phyloP scores from a whole-genome alignment of 139 green algal genomes.

The Chlorella vulgaris region DNA sequence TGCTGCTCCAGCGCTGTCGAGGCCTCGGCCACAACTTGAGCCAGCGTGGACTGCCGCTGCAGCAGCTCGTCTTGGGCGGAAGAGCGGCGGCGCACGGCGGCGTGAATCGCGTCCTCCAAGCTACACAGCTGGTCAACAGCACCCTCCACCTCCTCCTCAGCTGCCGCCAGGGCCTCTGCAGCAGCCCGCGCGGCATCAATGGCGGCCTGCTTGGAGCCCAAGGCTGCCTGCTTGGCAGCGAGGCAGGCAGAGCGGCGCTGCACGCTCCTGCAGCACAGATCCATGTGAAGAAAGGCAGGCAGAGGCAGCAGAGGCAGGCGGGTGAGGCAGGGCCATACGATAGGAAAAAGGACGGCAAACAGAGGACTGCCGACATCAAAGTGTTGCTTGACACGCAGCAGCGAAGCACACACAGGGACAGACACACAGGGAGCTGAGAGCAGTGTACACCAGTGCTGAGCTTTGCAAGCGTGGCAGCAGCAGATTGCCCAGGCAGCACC shows the following conservation, averaged over 20 bases:
- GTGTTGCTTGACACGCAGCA: too few relatives aligned
- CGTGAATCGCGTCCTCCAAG: constrained; percentile 12
- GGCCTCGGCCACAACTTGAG: background rate
- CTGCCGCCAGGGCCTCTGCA: background rate
- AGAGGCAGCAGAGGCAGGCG: background rate
- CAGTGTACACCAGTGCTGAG: too few relatives aligned
- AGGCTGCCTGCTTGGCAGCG: background rate
- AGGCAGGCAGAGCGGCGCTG: background rate
- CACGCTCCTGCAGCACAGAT: background rate
- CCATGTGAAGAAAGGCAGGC: background rate
- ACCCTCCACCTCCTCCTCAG: constrained; percentile 17
- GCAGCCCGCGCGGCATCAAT: background rate
- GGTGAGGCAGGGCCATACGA: background rate
- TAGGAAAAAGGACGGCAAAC: too few relatives aligned
- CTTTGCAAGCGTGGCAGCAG: too few relatives aligned
- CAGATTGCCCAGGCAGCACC: background rate
- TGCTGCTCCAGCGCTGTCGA: constrained; percentile 5
- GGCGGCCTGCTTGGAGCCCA: background rate
- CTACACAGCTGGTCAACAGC: constrained; percentile 2
- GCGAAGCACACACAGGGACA: too few relatives aligned
- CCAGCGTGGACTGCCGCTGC: background rate
- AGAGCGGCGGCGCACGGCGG: background rate
- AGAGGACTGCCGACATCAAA: too few relatives aligned
- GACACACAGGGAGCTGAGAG: too few relatives aligned
- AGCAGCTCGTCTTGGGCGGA: constrained; percentile 7